Evolutionary conservation across 2,329 filamentous ascomycete species (phyloP), one percentile per base, ranked within the genome.

Genomic region (Coniochaeta prunicola): DNA sequence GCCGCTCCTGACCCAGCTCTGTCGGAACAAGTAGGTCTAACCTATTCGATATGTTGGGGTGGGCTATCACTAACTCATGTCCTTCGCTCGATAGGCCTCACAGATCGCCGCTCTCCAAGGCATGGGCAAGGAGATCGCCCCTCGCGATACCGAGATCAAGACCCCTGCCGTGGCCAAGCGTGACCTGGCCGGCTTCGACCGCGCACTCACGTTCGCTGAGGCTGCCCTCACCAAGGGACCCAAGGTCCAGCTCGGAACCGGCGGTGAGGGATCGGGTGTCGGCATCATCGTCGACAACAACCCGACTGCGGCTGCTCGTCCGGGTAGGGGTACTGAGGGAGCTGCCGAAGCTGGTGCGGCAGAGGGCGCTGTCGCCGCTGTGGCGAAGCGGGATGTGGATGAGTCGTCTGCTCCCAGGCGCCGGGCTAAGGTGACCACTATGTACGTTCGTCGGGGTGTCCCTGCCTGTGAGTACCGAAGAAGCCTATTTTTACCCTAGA

Each of bases 81-180:
- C 45, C 57, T 55, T 57, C 19, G 21, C 10, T 21, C 30, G 59
- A 5, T 28, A 73, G 74, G 72, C 74, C 12, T 65, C 74, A 36
- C 73, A 76, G 61, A 76, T 78, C 57, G 70, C 75, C 53, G 66
- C 70, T 17, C 73, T 80, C 34, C 76, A 79, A 63, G 77, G 77
- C 31, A 74, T 79, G 70, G 77, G 77, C 64, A 80, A 79, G 70
- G 74, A 77, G 63, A 78, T 80, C 63, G 73, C 74, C 26, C 77
- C 77, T 26, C 75, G 77, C 12, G 65, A 67, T 30, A 57, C 57
- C 26, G 62, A 60, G 6, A 57, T 61, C 3, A 50, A 55, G 26
- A 57, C 66, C 45, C 65, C 66, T 56, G 63, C 71, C 58, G 67
- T 64, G n/a, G 45, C 12, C 45, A 79, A 79, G 71, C 73, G 78